These are phyloP conservation scores for Saccharomyces hybrid DNA, from an alignment of 1,139 yeast species.

Conservation along the genomic window DNA sequence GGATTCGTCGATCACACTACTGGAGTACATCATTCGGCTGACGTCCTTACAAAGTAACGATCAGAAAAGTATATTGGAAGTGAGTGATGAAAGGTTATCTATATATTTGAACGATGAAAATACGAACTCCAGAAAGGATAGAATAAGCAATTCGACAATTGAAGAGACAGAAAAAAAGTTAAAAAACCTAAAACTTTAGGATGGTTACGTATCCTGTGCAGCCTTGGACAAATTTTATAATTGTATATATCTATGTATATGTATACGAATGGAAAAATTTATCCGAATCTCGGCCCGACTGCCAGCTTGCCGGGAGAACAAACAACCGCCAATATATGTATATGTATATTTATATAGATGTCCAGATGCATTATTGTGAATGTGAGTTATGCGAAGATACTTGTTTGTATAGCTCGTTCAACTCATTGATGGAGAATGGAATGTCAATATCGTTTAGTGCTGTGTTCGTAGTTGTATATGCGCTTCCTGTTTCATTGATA, in stretches of 20 bases:
- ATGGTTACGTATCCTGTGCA: constrained; percentile 1
- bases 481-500: neutral
- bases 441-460: neutral
- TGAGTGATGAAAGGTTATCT: constrained; percentile 61
- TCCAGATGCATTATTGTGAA: neutral
- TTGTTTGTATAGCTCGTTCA: neutral
- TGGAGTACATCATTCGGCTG: constrained; percentile 60
- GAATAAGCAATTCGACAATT: constrained; percentile 1
- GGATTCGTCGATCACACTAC: constrained; percentile 41
- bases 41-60: constrained; percentile 58
- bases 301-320: no score
- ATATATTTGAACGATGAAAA: constrained; percentile 58
- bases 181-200: neutral
- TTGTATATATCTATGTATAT: neutral
- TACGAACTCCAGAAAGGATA: constrained; percentile 18
- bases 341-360: neutral
- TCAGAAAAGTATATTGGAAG: constrained; percentile 44
- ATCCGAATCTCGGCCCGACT: no score
- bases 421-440: neutral
- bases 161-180: neutral
- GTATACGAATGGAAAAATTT: neutral
- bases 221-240: neutral
- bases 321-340: no score
- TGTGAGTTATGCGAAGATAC: neutral
- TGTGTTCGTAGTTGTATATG: neutral